Evolutionary conservation across 2,329 filamentous ascomycete species (phyloP).

Genomic region (Diaporthe nobilis): DNA sequence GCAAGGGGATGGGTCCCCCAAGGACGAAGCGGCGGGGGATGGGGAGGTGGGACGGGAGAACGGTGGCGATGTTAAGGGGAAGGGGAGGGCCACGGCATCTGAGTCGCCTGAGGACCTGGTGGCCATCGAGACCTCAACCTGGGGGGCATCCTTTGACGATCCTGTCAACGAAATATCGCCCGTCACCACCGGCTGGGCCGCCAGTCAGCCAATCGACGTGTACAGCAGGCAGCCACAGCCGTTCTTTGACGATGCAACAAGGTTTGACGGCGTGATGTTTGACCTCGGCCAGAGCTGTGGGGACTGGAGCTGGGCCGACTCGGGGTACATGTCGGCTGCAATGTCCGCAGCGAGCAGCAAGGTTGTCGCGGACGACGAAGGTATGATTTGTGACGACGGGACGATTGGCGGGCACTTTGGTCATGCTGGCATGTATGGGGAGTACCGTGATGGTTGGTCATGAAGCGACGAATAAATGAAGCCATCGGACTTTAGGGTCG

Average conservation of each 20-base stretch:
- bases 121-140: background rate
- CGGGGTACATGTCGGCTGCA: conserved; percentile 10
- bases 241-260: background rate
- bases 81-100: background rate
- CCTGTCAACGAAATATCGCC: background rate
- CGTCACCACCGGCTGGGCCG: background rate
- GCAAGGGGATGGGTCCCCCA: background rate
- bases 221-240: conserved; percentile 11
- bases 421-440: conserved; percentile 4
- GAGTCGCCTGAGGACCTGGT: conserved; percentile 3
- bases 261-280: conserved; percentile 16
- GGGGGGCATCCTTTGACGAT: background rate
- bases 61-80: background rate
- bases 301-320: conserved; percentile 28
- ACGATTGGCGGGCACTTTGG: background rate
- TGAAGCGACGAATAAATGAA: conserved; percentile 7
- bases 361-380: background rate
- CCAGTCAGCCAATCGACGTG: conserved; percentile 20
- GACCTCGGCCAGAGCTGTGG: background rate
- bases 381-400: conserved; percentile 14
- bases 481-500: background rate
- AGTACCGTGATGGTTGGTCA: conserved; percentile 6
- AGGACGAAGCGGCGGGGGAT: background rate
- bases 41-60: too few species aligned
- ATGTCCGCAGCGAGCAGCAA: conserved; percentile 22